Evolutionary conservation across 2,329 filamentous ascomycete genomes (phyloP), one percentile per base, ranked within the genome.

Genomic region (Chalaropsis ovoidea): DNA sequence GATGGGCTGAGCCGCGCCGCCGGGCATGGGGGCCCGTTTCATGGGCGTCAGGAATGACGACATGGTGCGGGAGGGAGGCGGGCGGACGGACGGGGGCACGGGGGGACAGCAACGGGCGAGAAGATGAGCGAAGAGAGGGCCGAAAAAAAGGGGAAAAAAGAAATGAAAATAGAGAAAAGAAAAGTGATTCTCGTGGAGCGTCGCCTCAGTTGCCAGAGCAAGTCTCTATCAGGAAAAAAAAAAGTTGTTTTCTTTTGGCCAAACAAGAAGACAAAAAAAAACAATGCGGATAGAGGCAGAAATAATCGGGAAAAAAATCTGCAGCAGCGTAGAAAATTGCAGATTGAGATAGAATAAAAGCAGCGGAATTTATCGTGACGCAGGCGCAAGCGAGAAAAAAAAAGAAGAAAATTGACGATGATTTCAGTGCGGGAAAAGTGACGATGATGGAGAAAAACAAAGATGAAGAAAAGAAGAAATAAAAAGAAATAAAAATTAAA

Each of bases 41-140:
- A 73, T 72, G 64, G 77, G 76, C 54, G 75, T 78, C 63, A 79
- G 71, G 66, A 80, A 76, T 41, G 78, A 79, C 63, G 79, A 79
- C 79, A 81, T 81, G 69, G 62, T 72, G 67, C 35, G 27, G 49
- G 31, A 42, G 24, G 43, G 35, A 45, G n/a, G 13, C 19, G 58
- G 49, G 27, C 15, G 8, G 11, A 62, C 17, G 31, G 6, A 6
- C 31, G 6, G 31, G 3, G 6, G 31, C 31, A 31, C 17, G 24
- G 1, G 8, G 10, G 6, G 17, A 17, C 31, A 39, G 10, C 17
- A 41, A 54, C 2, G 64, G 42, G 27, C 24, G 61, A 19, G 58
- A 27, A 56, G 39, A 41, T 10, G 47, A 24, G n/a, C 2, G n/a
- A 22, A 13, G 8, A 11, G 47, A 15, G 13, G 19, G 19, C 31